Evolutionary conservation across 441 rosid genomes (phyloP), one percentile per base, ranked within the genome.

Genomic region (Mallotus japonicus): DNA sequence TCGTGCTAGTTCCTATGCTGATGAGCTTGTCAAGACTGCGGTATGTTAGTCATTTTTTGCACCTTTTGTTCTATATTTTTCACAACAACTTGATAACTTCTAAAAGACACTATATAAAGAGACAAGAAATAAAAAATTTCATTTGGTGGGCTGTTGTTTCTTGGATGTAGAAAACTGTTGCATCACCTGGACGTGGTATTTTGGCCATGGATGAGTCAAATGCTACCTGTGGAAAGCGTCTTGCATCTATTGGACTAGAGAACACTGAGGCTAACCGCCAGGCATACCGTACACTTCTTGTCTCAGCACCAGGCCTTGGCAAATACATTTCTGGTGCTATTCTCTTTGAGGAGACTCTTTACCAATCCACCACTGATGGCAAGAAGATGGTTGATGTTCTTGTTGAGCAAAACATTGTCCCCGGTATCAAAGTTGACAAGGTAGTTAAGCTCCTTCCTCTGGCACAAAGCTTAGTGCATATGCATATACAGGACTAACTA

Each of bases 171-270:
- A 93, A 91, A 90, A 92, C 93, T 7, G 32, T 92, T 56, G 98
- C 97, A 57, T 92, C 97, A 3, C 98, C 98, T 0, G 98, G 97
- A 37, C 92, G 93, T 70, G 98, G 97, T 75, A 91, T 93, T 63
- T 81, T 93, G 88, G 97, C 97, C 65, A 93, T 93, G 98, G 98
- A 93, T 40, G 97, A 93, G 85, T 93, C 97, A 0, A 93, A 91
- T 69, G 98, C 98, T 54, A 93, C 98, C 62, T 93, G 97, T 34
- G 98, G 97, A 75, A 90, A 91, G 76, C 90, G 96, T 79, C 79
- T 90, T 67, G 94, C 87, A 13, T 90, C 97, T 0, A 91, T 90
- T 0, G 95, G 94, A 78, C 85, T 91, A 20, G 96, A 91, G 82
- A 91, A 91, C 87, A 90, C 96, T 0, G 98, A 93, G 86, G 96